These are phyloP conservation scores for Trametes maxima DNA, from an alignment of 768 basidiomycete genomes.

Conservation along the genomic window DNA sequence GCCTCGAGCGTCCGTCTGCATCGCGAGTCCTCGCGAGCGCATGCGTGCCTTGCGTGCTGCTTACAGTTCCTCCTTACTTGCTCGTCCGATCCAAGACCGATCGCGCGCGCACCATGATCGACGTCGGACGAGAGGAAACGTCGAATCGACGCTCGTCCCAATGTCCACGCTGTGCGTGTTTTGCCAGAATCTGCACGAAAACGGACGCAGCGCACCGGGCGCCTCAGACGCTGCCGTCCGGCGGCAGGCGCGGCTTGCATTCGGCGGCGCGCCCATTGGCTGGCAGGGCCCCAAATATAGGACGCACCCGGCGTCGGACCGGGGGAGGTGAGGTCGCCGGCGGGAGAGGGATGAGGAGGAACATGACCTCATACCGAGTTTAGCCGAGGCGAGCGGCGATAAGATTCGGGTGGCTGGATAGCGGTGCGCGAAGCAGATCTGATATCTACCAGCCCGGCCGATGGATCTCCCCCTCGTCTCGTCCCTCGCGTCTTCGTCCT, in stretches of 20 bases:
- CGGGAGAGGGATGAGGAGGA: constrained; percentile 9
- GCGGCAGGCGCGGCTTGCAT: constrained; percentile 7
- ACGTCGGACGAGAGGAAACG: constrained; percentile 2
- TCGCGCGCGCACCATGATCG: background rate
- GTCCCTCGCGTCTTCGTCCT: background rate
- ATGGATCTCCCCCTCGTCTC: background rate
- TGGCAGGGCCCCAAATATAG: constrained; percentile 3
- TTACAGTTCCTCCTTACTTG: background rate
- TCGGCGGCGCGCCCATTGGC: constrained; percentile 5
- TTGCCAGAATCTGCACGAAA: constrained; percentile 3
- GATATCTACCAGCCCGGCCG: background rate
- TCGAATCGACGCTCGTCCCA: background rate
- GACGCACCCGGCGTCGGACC: constrained; percentile 8
- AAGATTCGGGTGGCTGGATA: constrained; percentile 12
- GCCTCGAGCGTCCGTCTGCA: background rate
- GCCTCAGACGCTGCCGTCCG: background rate
- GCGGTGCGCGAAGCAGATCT: constrained; percentile 11
- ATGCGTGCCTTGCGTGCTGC: background rate
- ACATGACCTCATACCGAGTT: constrained; percentile 16
- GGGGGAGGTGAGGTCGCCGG: constrained; percentile 5
- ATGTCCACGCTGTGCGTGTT: background rate
- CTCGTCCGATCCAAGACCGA: constrained; percentile 12
- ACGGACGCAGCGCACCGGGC: background rate
- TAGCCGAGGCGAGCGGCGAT: constrained; percentile 15
- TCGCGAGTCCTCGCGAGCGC: background rate